Conservation (phyloP, 2,329 filamentous ascomycete species). For the Bipolaris sorokiniana region DNA sequence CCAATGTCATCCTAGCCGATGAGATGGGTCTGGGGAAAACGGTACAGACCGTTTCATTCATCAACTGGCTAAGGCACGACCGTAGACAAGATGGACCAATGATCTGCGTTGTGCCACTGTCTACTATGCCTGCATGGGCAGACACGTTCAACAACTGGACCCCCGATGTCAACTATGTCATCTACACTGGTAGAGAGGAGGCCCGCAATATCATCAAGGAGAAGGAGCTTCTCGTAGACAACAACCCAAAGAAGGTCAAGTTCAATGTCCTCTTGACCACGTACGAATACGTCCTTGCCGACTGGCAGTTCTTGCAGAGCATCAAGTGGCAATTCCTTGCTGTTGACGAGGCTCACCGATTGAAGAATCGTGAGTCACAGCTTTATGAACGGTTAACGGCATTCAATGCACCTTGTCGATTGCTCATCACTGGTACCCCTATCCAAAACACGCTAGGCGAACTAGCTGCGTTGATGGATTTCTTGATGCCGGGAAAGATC, state of each 20-base stretch:
- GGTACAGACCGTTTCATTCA: conserved; percentile 94
- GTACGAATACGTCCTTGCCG: conserved; percentile 92
- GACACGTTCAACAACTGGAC: conserved; percentile 98
- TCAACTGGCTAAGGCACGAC: conserved; percentile 94
- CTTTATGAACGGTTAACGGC: conserved; percentile 83
- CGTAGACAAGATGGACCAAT: conserved; percentile 92
- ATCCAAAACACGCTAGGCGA: conserved; percentile 97
- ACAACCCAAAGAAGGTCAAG: conserved; percentile 85
- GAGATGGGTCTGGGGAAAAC: conserved; percentile 99
- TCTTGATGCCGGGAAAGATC: conserved; percentile 93
- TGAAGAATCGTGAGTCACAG: conserved; percentile 96
- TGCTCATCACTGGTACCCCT: conserved; percentile 95
- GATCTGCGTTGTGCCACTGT: conserved; percentile 94
- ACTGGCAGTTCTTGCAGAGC: conserved; percentile 80
- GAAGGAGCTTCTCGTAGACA: conserved; percentile 85
- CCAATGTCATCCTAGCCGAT: conserved; percentile 96
- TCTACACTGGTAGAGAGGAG: conserved; percentile 89
- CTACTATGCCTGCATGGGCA: conserved; percentile 96
- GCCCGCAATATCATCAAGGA: conserved; percentile 88
- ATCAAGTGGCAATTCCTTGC: conserved; percentile 98
- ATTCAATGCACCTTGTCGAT: conserved; percentile 85
- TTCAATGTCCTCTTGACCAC: conserved; percentile 98
- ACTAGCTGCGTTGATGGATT: conserved; percentile 90
- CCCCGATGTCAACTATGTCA: conserved; percentile 94
- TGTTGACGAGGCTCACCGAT: conserved; percentile 93